Conservation (phyloP, 2,329 filamentous ascomycete species). For the Talaromyces sp. region DNA sequence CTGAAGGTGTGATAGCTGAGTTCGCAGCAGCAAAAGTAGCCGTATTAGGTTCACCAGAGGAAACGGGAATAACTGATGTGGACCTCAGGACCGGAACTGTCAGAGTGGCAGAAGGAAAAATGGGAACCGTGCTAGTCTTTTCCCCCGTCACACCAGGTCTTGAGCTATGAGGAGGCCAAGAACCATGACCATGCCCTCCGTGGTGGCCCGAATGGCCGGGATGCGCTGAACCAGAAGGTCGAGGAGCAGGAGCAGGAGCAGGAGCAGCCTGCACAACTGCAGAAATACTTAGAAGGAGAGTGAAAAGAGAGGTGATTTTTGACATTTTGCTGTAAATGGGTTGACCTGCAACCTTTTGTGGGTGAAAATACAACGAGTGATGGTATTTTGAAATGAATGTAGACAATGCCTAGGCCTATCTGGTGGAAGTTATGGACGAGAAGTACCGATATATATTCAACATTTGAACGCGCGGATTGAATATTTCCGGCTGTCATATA, state of each 20-base stretch:
- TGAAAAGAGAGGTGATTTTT: neutral
- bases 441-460: neutral
- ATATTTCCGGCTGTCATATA: neutral
- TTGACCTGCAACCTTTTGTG: neutral
- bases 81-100: neutral
- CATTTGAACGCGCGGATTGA: neutral
- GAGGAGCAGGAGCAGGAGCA: constrained; percentile 1
- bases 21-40: neutral
- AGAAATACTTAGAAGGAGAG: neutral
- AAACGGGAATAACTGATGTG: neutral
- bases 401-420: neutral
- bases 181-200: neutral
- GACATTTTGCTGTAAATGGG: neutral
- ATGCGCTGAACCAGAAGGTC: neutral
- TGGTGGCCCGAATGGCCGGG: neutral
- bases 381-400: neutral
- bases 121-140: neutral
- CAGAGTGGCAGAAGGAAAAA: neutral
- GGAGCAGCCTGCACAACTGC: constrained; percentile 3
- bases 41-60: neutral
- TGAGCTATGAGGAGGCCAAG: neutral
- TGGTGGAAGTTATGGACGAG: neutral
- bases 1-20: neutral
- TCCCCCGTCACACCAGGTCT: neutral
- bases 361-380: neutral